Evolutionary conservation across 2,329 filamentous ascomycete genomes (phyloP).

Genomic region (Diaporthe sp.): DNA sequence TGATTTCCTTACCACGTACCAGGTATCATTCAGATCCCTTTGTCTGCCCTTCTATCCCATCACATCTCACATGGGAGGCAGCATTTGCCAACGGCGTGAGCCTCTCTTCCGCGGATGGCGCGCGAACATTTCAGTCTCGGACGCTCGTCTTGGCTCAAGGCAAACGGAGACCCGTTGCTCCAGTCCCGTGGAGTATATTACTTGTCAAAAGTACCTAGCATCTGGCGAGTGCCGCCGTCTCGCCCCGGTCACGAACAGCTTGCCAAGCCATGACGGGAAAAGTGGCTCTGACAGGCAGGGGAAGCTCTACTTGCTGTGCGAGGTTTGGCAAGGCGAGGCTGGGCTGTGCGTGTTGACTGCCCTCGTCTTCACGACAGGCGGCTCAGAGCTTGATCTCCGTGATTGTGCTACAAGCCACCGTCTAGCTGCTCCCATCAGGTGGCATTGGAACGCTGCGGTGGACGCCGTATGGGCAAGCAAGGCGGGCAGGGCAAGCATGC

Average conservation of each 20-base stretch:
- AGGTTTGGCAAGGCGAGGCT: conserved; percentile 12
- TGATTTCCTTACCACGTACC: background rate
- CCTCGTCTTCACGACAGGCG: background rate
- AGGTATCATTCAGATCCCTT: background rate
- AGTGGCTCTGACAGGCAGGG: conserved; percentile 12
- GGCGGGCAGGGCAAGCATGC: background rate
- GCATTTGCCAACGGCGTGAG: background rate
- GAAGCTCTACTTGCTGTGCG: conserved; percentile 13
- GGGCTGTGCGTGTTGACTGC: background rate
- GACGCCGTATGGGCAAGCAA: background rate
- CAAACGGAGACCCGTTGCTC: conserved; percentile 7
- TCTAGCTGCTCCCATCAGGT: background rate
- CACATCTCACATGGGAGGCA: conserved; percentile 4
- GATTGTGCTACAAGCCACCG: conserved; percentile 26
- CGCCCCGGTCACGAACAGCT: background rate
- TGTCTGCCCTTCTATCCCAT: background rate
- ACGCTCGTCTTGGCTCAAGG: background rate
- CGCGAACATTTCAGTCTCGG: background rate
- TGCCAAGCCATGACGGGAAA: background rate
- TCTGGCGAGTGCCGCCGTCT: conserved; percentile 13
- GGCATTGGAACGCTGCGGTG: background rate
- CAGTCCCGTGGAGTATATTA: background rate
- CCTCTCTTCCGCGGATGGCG: background rate
- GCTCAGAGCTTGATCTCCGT: conserved; percentile 31
- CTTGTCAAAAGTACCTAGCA: conserved; percentile 24